Base-by-base conservation (phyloP, 2,329 filamentous ascomycete species). In the Penicillium sp. region DNA sequence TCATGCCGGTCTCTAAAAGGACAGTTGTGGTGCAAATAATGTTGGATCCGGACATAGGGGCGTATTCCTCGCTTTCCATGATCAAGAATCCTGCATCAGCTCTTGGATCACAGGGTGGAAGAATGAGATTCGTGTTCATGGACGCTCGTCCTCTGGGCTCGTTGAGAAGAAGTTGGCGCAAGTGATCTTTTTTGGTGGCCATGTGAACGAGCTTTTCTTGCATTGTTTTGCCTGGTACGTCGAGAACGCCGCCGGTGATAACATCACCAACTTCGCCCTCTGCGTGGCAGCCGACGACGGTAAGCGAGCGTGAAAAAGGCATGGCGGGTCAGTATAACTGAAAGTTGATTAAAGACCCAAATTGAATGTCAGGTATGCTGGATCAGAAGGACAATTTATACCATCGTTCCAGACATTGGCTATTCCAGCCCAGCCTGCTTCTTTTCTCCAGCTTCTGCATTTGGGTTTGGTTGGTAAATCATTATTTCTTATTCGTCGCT, bases 171-270 rank as follows among this genome's bases (percentile, higher is more conserved):
- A 81, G 65, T 35, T 77, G 68, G 3, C 79, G 75, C 1, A 80
- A 57, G 21, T 70, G 54, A 52, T 81, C 79, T 7, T 74, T 68
- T 29, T 79, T 67, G 4, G 64, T 68, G 57, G 68, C 67, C 58
- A 81, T 78, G 61, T 80, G 68, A 3, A 71, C 61, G 19, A 82
- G 63, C 60, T 82, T 82, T 4, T 81, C 78, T 56, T 73, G 78
- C 79, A 82, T 81, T 19, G 76, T 80, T 31, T 73, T 73, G 11
- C 74, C 64, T 2, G 66, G 64, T 8, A 67, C 75, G 33, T 82
- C 78, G 1, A 77, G 70, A 3, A 82, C 77, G 19, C 79, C 80
- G 16, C 79, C 78, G 11, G 76, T 72, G 46, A 82, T 74, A 13
- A 82, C 80, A 62, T 83, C 80, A 49, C 80, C 77, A 0, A 81